Base-by-base conservation (phyloP, 371 early-diverging fungal genomes). In the Mucor indicus region DNA sequence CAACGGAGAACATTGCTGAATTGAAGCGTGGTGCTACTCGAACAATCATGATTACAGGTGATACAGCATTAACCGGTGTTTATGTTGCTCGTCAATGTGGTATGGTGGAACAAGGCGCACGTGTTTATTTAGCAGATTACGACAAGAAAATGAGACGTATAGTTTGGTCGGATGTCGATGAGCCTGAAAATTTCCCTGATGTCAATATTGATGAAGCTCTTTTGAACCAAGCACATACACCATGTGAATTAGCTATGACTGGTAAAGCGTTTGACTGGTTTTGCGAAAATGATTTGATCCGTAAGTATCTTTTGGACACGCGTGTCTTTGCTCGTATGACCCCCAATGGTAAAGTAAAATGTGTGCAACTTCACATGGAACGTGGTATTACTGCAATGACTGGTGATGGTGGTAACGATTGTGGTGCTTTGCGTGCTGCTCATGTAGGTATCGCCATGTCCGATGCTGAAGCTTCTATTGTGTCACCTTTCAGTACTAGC, bases 351-450 rank as follows among this genome's bases (percentile, higher is more conserved):
- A 91, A 91, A 60, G 80, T 80, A 7, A 68, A 78, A 31, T 85
- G 86, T 53, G 79, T 91, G 6, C 72, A 85, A 30, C 70, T 85
- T 38, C 89, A 87, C 55, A 87, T 87, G 87, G 77, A 78, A 43
- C 74, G 78, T 31, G 81, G 80, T 39, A 77, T 90, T 31, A 89
- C 90, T 24, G 91, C 86, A 22, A 91, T 93, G 90, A 89, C 90
- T 55, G 98, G 98, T 46, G 98, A 98, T 71, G 98, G 98, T 55
- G 94, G 89, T 40, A 98, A 98, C 72, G 98, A 98, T 64, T 90
- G 92, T 54, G 94, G 92, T 44, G 98, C 96, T 6, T 72, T 98
- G 39, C 87, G 89, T 52, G 89, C 86, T 30, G 89, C 95, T 11
- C 93, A 94, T 55, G 93, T 90, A 17, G 96, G 98, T 44, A 67